Evolutionary conservation across 2,329 filamentous ascomycete genomes (phyloP).

Genomic region (Dactylella cylindrospora): DNA sequence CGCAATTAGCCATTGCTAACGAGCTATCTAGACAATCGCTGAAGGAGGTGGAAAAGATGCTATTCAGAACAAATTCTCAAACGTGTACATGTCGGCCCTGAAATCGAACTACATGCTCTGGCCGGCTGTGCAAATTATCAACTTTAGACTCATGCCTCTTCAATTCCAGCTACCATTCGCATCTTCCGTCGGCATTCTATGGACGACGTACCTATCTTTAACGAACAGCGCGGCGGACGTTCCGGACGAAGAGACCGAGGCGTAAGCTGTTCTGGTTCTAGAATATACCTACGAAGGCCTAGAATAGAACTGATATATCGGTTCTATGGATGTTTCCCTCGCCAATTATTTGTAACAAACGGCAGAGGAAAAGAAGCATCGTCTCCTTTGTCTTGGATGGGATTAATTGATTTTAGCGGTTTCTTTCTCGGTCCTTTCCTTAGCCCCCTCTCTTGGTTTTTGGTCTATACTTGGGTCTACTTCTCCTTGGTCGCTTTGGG

Average conservation of each 20-base stretch:
- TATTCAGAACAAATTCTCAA: constrained; percentile 78
- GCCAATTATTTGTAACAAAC: constrained; percentile 44
- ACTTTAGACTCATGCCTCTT: constrained; percentile 91
- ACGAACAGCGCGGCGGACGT: constrained; percentile 81
- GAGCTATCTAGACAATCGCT: constrained; percentile 64
- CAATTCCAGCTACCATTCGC: constrained; percentile 98
- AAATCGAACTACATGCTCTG: constrained; percentile 96
- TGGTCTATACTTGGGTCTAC: not conserved
- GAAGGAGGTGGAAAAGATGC: constrained; percentile 85
- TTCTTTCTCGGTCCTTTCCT: not conserved
- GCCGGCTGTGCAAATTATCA: constrained; percentile 94
- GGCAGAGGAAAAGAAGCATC: not conserved
- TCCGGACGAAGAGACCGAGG: constrained; percentile 26
- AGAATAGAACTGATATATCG: not conserved
- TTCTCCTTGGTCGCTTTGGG: constrained; percentile 1
- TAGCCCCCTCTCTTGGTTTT: not conserved
- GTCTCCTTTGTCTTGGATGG: not conserved
- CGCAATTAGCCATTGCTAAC: not conserved
- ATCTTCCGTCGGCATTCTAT: constrained; percentile 91
- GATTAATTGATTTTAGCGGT: not conserved
- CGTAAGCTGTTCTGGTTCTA: constrained; percentile 4
- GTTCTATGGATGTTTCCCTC: not conserved
- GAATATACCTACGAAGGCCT: not conserved
- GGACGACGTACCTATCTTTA: constrained; percentile 94
- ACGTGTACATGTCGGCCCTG: constrained; percentile 89